Percentiles rank a stretch among this genome's conserved stretches.
Conservation (phyloP, 176 grass and related monocot genomes). For the Alopecurus myosuroides region DNA sequence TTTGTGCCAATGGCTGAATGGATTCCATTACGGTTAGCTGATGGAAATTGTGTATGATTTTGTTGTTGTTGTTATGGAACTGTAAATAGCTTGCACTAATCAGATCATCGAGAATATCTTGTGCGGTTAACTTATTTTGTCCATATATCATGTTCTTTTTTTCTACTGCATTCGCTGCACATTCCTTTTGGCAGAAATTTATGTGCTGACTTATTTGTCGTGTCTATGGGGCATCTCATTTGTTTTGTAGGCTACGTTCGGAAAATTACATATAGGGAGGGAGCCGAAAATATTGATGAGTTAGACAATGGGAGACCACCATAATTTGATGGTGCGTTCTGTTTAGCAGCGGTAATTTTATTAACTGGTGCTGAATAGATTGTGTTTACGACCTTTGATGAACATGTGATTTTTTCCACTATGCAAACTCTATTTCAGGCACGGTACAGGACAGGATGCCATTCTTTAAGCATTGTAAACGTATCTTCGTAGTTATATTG, state of each 20-base stretch:
- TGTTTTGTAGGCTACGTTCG: constrained; percentile 76
- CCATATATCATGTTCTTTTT: not conserved
- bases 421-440: constrained; percentile 10
- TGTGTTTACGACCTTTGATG: not conserved
- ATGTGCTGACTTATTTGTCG: constrained; percentile 11
- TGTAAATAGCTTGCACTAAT: not conserved
- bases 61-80: constrained; percentile 10
- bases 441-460: not conserved
- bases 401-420: constrained; percentile 25
- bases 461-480: constrained; percentile 39
- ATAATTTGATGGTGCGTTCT: constrained; percentile 33
- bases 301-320: constrained; percentile 62
- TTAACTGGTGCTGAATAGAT: constrained; percentile 5
- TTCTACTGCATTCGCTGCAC: not conserved
- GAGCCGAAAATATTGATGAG: constrained; percentile 80
- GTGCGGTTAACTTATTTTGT: not conserved
- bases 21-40: not conserved
- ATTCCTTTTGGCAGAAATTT: not conserved
- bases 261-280: constrained; percentile 77
- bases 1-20: not conserved
- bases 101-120: not conserved
- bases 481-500: not conserved
- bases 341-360: constrained; percentile 23
- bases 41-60: constrained; percentile 7
- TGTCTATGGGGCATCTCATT: constrained; percentile 20